These are phyloP conservation scores for Excoecaria cochinchinensis DNA, from an alignment of 345 rosid genomes.

Conservation along the genomic window DNA sequence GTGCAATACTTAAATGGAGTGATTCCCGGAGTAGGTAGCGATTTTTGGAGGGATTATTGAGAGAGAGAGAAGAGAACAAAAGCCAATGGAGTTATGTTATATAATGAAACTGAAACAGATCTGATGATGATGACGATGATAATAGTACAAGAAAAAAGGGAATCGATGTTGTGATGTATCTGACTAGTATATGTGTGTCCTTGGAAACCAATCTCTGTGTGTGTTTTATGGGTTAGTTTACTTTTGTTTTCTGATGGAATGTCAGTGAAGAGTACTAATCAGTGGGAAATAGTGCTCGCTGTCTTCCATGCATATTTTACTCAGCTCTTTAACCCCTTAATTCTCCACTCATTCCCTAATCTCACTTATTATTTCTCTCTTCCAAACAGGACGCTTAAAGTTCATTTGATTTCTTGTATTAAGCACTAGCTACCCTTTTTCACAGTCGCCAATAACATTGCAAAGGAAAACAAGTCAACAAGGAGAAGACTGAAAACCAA, in stretches of 20 bases:
- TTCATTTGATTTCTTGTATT: not conserved
- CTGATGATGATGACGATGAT: slow-evolving; percentile 34
- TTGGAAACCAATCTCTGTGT: slow-evolving; percentile 22
- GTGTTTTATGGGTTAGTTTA: slow-evolving; percentile 34
- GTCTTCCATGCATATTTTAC: slow-evolving; percentile 34
- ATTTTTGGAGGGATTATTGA: slow-evolving; percentile 57
- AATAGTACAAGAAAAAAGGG: slow-evolving; percentile 60
- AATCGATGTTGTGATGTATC: slow-evolving; percentile 68
- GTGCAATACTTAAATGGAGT: slow-evolving; percentile 45
- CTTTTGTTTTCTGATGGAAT: slow-evolving; percentile 47
- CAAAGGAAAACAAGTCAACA: not conserved
- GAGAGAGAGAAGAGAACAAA: slow-evolving; percentile 36
- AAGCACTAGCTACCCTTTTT: not conserved
- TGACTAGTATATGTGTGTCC: slow-evolving; percentile 34
- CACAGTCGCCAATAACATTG: not conserved
- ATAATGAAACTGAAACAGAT: slow-evolving; percentile 20
- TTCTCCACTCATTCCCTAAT: slow-evolving; percentile 11
- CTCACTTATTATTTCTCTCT: too few species aligned
- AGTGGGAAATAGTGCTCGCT: slow-evolving; percentile 48
- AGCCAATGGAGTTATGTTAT: slow-evolving; percentile 46
- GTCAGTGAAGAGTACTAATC: slow-evolving; percentile 52
- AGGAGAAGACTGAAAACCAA: not conserved
- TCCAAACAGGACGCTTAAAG: not conserved
- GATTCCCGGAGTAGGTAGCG: slow-evolving; percentile 65
- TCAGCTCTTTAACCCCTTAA: slow-evolving; percentile 19